Conservation (phyloP, 176 grass and related monocot species). For the Melocanna baccifera region DNA sequence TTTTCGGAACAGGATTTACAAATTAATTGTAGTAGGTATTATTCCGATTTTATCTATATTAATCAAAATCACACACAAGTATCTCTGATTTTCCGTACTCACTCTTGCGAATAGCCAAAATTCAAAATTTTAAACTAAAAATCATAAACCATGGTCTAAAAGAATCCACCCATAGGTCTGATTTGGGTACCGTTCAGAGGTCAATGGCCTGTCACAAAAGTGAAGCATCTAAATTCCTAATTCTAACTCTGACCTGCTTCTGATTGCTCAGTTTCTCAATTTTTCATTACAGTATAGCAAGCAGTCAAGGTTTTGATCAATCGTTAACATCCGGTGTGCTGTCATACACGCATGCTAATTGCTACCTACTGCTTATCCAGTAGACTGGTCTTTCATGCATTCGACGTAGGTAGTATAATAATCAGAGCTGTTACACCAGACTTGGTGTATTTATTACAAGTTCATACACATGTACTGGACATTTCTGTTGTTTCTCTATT, state of each 20-base stretch:
- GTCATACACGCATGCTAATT: background rate
- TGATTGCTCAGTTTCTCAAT: background rate
- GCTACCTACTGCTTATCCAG: background rate
- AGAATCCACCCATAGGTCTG: too few species aligned
- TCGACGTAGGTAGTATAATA: background rate
- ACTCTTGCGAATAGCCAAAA: too few species aligned
- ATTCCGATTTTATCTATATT: too few species aligned
- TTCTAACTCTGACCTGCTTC: background rate
- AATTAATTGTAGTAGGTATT: too few species aligned
- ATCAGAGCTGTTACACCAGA: background rate
- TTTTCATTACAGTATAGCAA: background rate
- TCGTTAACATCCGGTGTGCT: background rate
- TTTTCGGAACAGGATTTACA: too few species aligned
- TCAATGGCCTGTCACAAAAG: background rate
- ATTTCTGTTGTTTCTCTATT: background rate
- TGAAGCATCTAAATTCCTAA: background rate
- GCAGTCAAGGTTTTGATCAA: background rate
- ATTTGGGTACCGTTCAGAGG: background rate
- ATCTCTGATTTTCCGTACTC: too few species aligned
- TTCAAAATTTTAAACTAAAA: too few species aligned
- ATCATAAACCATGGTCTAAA: too few species aligned
- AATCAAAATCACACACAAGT: too few species aligned
- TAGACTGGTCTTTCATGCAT: background rate
- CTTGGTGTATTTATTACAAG: background rate
- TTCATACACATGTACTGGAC: background rate